Conservation (phyloP, 306 rosid genomes). For the Dicorynia guianensis region DNA sequence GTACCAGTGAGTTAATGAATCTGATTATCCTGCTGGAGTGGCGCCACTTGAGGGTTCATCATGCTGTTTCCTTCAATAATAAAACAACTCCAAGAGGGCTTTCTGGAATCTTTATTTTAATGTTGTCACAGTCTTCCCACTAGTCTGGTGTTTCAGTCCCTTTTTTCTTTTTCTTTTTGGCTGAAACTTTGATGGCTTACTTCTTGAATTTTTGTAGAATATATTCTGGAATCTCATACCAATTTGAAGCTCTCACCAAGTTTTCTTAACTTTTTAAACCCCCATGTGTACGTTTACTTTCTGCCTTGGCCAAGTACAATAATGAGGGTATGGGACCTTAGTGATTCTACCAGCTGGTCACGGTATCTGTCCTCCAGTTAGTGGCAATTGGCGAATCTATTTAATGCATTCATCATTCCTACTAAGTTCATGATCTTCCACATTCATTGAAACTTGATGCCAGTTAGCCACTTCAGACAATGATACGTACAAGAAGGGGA, state of each 20-base stretch:
- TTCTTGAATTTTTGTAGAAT: constrained; percentile 40
- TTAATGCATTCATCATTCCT: constrained; percentile 18
- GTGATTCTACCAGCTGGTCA: constrained; percentile 38
- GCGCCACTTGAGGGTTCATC: constrained; percentile 40
- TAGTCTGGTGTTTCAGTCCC: constrained; percentile 28
- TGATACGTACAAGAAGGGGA: constrained; percentile 14
- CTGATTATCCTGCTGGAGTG: constrained; percentile 36
- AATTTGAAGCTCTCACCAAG: constrained; percentile 35
- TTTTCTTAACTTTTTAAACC: constrained; percentile 8
- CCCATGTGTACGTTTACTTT: constrained; percentile 34
- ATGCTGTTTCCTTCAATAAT: constrained; percentile 38
- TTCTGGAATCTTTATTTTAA: constrained; percentile 60
- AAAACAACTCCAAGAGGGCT: constrained; percentile 47
- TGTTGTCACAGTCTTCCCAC: constrained; percentile 45
- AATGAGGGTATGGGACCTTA: constrained; percentile 38
- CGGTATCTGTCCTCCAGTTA: constrained; percentile 37
- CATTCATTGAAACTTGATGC: constrained; percentile 7
- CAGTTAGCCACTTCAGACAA: constrained; percentile 6
- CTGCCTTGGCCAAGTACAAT: constrained; percentile 37
- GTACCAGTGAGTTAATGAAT: constrained; percentile 31
- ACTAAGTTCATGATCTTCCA: constrained; percentile 1
- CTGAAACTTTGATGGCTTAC: constrained; percentile 33
- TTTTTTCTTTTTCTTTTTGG: constrained; percentile 11
- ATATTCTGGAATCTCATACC: constrained; percentile 45
- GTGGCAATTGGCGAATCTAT: constrained; percentile 29